Conservation (phyloP, 176 grass and related monocot species). For the Juncus inflexus region DNA sequence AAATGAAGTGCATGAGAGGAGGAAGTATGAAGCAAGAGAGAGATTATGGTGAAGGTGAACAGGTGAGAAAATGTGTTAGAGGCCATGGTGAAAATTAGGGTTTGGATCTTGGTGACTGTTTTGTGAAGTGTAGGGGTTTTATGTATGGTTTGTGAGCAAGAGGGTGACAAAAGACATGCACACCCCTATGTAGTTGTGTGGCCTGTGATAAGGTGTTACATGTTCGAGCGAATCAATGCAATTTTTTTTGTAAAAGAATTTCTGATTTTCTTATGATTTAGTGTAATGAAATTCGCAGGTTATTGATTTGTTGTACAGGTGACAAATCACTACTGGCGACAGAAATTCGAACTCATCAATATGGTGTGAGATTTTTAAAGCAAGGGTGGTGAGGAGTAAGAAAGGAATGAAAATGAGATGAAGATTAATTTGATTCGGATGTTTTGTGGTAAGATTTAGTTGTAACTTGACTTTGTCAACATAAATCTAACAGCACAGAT, state of each 20-base stretch:
- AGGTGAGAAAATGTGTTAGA: slow-evolving; percentile 8
- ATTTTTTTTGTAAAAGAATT: too few species aligned
- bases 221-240: too few species aligned
- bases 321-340: too few species aligned
- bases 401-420: slow-evolving; percentile 28
- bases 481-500: too few species aligned
- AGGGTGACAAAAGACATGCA: too few species aligned
- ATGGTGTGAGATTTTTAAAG: slow-evolving; percentile 12
- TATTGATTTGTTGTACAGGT: too few species aligned
- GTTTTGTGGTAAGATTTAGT: background rate
- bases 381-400: slow-evolving; percentile 19
- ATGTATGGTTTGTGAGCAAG: slow-evolving; percentile 15
- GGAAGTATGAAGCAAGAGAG: slow-evolving; percentile 1
- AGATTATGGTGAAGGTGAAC: background rate
- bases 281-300: background rate
- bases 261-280: slow-evolving; percentile 15
- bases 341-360: slow-evolving; percentile 12
- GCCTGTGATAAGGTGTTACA: too few species aligned
- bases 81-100: slow-evolving; percentile 27
- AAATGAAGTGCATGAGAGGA: slow-evolving; percentile 27
- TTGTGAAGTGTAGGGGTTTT: slow-evolving; percentile 7
- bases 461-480: too few species aligned
- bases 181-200: too few species aligned
- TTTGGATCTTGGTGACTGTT: background rate
- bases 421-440: slow-evolving; percentile 4